phyloP scores from a whole-genome alignment of 768 basidiomycete species.

The Atractiella rhizophila region DNA sequence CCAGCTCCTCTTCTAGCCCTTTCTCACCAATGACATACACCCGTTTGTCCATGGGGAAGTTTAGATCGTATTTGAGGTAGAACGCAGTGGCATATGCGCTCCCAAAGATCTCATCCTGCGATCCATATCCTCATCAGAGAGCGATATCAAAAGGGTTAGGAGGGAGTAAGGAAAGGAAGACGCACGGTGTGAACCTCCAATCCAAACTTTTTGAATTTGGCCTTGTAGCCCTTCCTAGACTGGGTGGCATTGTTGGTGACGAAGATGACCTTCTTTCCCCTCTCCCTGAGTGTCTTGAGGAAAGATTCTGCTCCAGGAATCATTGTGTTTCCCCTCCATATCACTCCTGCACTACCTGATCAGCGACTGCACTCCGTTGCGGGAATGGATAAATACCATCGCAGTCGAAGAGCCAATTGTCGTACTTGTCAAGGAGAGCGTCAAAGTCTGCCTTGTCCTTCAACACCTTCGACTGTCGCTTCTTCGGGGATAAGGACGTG shows the following conservation, averaged over 20 bases:
- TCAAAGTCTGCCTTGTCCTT: constrained; percentile 1
- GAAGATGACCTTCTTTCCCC: constrained; percentile 13
- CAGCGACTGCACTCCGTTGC: no score
- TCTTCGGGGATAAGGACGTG: no score
- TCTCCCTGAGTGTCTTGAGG: constrained; percentile 9
- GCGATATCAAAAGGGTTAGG: neutral
- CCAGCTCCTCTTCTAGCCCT: constrained; percentile 78
- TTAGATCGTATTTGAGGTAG: constrained; percentile 66
- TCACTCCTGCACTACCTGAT: constrained; percentile 11
- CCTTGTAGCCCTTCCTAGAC: constrained; percentile 62
- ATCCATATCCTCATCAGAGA: neutral
- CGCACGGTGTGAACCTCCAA: constrained; percentile 61
- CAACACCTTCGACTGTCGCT: constrained; percentile 4
- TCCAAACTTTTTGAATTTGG: constrained; percentile 71
- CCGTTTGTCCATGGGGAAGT: constrained; percentile 69
- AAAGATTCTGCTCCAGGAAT: constrained; percentile 9
- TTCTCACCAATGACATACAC: constrained; percentile 84
- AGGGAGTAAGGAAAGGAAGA: constrained; percentile 2
- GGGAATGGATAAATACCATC: constrained; percentile 2
- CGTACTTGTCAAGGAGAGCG: constrained; percentile 10
- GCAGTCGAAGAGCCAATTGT: constrained; percentile 15
- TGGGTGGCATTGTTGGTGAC: constrained; percentile 86
- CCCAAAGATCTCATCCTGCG: constrained; percentile 81
- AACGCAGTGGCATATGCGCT: constrained; percentile 69
- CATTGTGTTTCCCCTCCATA: constrained; percentile 16